Percentiles rank a stretch among this genome's conserved stretches.
Evolutionary conservation across 164 flowering plant species (phyloP).

Genomic region (Annona squamosa): DNA sequence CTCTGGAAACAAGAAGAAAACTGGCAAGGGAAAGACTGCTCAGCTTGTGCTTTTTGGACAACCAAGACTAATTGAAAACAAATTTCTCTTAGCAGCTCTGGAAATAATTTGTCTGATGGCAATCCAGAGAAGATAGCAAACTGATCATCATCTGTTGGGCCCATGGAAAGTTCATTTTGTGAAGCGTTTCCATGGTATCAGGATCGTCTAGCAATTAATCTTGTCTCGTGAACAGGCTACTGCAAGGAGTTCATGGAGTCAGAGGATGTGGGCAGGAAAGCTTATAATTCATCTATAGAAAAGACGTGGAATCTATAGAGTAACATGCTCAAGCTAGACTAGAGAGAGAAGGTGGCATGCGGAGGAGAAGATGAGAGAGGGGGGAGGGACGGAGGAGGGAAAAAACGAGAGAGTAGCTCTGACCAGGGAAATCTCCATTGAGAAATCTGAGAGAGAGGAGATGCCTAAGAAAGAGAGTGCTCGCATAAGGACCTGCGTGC

Average conservation of each 20-base stretch:
- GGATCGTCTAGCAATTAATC: slow-evolving; percentile 19
- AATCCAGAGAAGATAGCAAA: slow-evolving; percentile 25
- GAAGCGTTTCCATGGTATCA: slow-evolving; percentile 30
- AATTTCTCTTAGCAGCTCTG: slow-evolving; percentile 36
- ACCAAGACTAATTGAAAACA: slow-evolving; percentile 82
- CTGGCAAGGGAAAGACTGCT: slow-evolving; percentile 34
- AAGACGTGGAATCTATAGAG: no score
- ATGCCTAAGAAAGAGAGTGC: no score
- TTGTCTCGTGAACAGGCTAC: slow-evolving; percentile 42
- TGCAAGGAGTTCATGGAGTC: slow-evolving; percentile 82
- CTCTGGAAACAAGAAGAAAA: slow-evolving; percentile 31
- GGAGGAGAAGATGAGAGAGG: no score
- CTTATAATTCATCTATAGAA: no score
- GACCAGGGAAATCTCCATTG: no score
- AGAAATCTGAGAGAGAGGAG: no score
- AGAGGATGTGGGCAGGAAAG: slow-evolving; percentile 51
- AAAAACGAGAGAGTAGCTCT: no score
- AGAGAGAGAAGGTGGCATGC: no score
- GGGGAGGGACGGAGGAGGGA: no score
- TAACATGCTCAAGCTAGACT: no score
- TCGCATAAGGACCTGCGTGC: no score
- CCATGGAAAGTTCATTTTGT: slow-evolving; percentile 22
- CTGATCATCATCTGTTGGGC: slow-evolving; percentile 20
- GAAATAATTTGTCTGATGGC: slow-evolving; percentile 37
- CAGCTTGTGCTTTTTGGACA: slow-evolving; percentile 83